These are phyloP conservation scores for Thalassiosira mediterranea DNA, from an alignment of 352 stramenopile genomes.

Conservation along the genomic window DNA sequence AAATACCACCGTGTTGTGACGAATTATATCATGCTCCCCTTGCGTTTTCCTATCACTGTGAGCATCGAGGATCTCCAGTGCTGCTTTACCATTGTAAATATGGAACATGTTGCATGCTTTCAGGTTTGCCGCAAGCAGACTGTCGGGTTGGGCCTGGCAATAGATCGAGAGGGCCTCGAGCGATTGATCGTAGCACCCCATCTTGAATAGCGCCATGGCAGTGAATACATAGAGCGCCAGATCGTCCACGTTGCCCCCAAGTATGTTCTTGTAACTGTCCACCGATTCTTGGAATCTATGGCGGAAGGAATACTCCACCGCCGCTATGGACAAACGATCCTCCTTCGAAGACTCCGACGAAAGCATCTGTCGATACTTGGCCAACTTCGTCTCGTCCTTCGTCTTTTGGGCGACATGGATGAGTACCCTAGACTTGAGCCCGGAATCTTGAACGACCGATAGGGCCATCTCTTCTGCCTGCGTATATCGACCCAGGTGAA, in stretches of 20 bases:
- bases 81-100: constrained; percentile 94
- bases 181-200: constrained; percentile 92
- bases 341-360: constrained; percentile 88
- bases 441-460: constrained; percentile 74
- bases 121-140: constrained; percentile 92
- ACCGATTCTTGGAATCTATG: constrained; percentile 91
- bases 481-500: constrained; percentile 92
- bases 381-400: constrained; percentile 92
- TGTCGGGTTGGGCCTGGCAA: constrained; percentile 85
- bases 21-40: constrained; percentile 92
- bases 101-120: constrained; percentile 97
- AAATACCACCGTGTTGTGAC: constrained; percentile 96
- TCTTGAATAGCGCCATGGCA: constrained; percentile 99
- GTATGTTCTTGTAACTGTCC: constrained; percentile 95
- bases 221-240: constrained; percentile 97
- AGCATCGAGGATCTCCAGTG: constrained; percentile 92
- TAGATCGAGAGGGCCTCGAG: constrained; percentile 96
- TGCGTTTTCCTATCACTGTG: constrained; percentile 81
- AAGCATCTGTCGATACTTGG: constrained; percentile 93
- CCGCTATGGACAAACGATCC: constrained; percentile 94
- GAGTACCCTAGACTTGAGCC: constrained; percentile 91
- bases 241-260: constrained; percentile 94
- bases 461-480: constrained; percentile 86
- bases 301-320: constrained; percentile 92
- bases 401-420: constrained; percentile 93